Evolutionary conservation across 352 stramenopile genomes (phyloP).

Genomic region (Globisporangium carolinianum): DNA sequence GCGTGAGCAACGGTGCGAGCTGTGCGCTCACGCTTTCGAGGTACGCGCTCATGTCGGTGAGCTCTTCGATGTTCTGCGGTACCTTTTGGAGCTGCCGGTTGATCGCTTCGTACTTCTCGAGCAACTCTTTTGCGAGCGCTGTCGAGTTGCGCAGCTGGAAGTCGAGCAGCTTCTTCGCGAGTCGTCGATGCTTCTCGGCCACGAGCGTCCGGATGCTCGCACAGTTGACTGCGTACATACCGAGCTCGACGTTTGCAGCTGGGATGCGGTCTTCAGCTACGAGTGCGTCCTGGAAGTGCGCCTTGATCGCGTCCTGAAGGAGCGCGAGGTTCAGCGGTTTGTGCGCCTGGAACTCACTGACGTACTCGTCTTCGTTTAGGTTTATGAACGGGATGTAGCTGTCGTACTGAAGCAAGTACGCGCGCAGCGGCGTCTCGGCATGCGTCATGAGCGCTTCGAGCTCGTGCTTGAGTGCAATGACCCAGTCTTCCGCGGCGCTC

Average conservation of each 20-base stretch:
- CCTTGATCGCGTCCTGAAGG: constrained; percentile 75
- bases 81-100: constrained; percentile 82
- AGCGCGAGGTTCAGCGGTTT: constrained; percentile 60
- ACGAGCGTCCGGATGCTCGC: constrained; percentile 55
- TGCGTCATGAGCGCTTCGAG: constrained; percentile 55
- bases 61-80: constrained; percentile 89
- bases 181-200: constrained; percentile 68
- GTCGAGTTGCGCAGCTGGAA: constrained; percentile 75
- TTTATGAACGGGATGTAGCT: constrained; percentile 86
- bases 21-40: constrained; percentile 65
- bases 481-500: constrained; percentile 83
- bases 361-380: constrained; percentile 85
- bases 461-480: constrained; percentile 47
- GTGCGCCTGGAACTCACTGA: constrained; percentile 64
- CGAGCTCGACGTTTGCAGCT: constrained; percentile 60
- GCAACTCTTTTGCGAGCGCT: constrained; percentile 57
- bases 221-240: constrained; percentile 82
- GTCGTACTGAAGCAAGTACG: constrained; percentile 84
- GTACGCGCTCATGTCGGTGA: constrained; percentile 85
- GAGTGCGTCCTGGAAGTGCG: constrained; percentile 56
- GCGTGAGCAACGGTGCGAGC: constrained; percentile 53
- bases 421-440: constrained; percentile 40
- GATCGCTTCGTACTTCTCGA: constrained; percentile 80
- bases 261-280: constrained; percentile 55
- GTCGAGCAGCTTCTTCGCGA: constrained; percentile 70